A percentile compares a stretch with the other conserved stretches of the same genome.
Conservation (phyloP, 2,329 filamentous ascomycete genomes). For the Akanthomyces dipterigenus region DNA sequence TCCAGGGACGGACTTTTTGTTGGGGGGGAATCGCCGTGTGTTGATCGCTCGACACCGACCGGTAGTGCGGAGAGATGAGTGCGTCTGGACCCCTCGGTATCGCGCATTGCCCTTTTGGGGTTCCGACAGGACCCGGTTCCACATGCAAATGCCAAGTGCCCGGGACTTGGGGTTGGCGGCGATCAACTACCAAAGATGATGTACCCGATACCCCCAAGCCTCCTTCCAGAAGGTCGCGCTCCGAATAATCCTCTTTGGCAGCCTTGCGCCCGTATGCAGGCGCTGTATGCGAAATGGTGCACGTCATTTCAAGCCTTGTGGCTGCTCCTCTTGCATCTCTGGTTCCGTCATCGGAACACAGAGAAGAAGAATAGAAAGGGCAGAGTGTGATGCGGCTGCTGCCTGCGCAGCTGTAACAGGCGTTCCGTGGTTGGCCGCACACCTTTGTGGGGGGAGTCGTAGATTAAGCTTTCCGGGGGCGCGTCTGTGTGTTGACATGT, state of each 20-base stretch:
- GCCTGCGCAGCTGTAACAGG: background rate
- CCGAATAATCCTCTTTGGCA: background rate
- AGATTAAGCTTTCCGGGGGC: background rate
- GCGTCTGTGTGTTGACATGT: background rate
- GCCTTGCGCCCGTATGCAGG: background rate
- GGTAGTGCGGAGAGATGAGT: background rate
- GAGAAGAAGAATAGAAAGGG: background rate
- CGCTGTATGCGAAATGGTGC: background rate
- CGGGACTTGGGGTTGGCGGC: background rate
- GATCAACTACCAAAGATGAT: background rate
- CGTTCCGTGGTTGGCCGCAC: background rate
- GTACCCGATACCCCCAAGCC: background rate
- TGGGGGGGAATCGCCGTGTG: background rate
- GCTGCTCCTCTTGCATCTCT: background rate
- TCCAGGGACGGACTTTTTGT: background rate
- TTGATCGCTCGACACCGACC: background rate
- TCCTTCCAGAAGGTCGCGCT: background rate
- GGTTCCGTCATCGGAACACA: background rate
- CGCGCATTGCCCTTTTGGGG: background rate
- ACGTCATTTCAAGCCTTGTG: background rate
- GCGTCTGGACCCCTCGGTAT: background rate
- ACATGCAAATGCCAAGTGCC: background rate
- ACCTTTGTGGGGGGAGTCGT: background rate
- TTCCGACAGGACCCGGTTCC: constrained; percentile 8
- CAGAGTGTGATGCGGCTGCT: background rate